phyloP scores from a whole-genome alignment of 2,329 filamentous ascomycete genomes.

The Cordyceps militaris region DNA sequence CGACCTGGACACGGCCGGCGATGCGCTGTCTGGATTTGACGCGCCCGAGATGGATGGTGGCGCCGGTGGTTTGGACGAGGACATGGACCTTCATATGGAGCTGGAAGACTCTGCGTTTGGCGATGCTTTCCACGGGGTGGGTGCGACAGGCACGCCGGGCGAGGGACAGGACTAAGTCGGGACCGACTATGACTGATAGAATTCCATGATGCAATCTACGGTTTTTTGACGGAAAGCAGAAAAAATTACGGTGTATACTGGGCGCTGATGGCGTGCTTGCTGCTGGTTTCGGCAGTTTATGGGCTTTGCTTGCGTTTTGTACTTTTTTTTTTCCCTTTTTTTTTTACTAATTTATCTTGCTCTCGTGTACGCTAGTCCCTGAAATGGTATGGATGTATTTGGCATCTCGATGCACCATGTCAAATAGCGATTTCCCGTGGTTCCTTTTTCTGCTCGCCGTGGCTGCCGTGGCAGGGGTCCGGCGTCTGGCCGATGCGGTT shows the following conservation, averaged over 20 bases:
- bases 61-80: constrained; percentile 44
- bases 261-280: constrained; percentile 8
- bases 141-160: constrained; percentile 16
- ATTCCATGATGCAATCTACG: background rate
- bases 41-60: constrained; percentile 43
- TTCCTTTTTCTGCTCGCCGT: background rate
- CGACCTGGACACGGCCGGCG: constrained; percentile 63
- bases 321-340: background rate
- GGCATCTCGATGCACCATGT: background rate
- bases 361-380: constrained; percentile 3
- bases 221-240: background rate
- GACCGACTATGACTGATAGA: background rate
- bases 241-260: constrained; percentile 2
- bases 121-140: constrained; percentile 68
- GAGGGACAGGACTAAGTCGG: constrained; percentile 16
- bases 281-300: constrained; percentile 4
- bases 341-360: background rate
- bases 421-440: background rate
- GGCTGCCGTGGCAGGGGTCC: background rate
- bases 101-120: constrained; percentile 78
- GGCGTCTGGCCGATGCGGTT: background rate
- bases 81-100: constrained; percentile 55
- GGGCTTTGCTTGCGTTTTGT: background rate
- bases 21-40: constrained; percentile 62
- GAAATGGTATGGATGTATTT: background rate